phyloP scores from a whole-genome alignment of 371 early-diverging fungal genomes.

The Dichotomocladium elegans region DNA sequence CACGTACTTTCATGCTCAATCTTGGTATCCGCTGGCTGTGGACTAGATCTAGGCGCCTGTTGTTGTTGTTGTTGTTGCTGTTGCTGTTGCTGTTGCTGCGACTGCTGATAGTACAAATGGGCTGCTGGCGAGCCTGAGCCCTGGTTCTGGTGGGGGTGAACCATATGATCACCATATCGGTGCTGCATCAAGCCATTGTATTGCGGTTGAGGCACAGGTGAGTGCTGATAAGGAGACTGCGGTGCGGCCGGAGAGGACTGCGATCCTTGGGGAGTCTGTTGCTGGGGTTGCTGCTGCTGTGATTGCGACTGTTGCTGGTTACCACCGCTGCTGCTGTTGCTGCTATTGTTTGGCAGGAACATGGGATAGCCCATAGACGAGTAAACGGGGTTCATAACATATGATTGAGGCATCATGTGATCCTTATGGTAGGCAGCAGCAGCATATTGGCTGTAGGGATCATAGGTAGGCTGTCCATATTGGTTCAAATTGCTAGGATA shows the following conservation, averaged over 20 bases:
- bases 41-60: background rate
- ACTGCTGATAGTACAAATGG: conserved; percentile 13
- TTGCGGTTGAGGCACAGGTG: conserved; percentile 3
- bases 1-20: background rate
- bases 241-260: background rate
- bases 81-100: conserved; percentile 1
- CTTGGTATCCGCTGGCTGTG: conserved; percentile 4
- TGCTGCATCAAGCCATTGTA: background rate
- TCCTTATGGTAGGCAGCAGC: conserved; percentile 18
- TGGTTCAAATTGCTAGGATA: conserved; percentile 20
- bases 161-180: background rate
- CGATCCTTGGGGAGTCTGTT: background rate
- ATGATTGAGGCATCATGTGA: conserved; percentile 16
- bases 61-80: background rate
- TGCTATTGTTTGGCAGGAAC: conserved; percentile 11
- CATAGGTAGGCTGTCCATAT: conserved; percentile 23
- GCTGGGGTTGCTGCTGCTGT: conserved; percentile 9
- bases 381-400: conserved; percentile 25
- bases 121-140: background rate
- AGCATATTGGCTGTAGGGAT: conserved; percentile 23
- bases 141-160: conserved; percentile 4
- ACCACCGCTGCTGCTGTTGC: conserved; percentile 6
- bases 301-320: conserved; percentile 4
- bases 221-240: background rate
- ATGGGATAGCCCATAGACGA: conserved; percentile 23